These are phyloP conservation scores for Backusella sp. DNA, from an alignment of 192 early-diverging fungal genomes.

Conservation along the genomic window DNA sequence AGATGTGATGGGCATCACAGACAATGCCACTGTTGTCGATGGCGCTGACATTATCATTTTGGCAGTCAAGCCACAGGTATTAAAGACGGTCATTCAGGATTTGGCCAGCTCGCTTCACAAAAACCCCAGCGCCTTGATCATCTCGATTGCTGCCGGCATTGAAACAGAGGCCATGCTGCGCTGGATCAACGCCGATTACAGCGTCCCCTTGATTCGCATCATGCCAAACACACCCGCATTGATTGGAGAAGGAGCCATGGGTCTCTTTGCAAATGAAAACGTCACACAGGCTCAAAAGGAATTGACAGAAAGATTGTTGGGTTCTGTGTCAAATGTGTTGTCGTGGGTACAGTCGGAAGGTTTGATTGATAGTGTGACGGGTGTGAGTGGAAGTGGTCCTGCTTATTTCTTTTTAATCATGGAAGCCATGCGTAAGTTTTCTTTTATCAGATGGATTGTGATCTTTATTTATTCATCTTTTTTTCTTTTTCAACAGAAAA, in stretches of 20 bases:
- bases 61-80: constrained; percentile 91
- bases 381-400: constrained; percentile 83
- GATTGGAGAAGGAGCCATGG: constrained; percentile 81
- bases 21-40: constrained; percentile 62
- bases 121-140: constrained; percentile 61
- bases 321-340: constrained; percentile 69
- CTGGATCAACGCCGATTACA: constrained; percentile 56
- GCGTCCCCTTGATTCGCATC: constrained; percentile 47
- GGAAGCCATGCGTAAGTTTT: constrained; percentile 64
- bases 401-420: constrained; percentile 93
- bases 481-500: constrained; percentile 78
- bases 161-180: constrained; percentile 68
- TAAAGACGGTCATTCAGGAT: constrained; percentile 62
- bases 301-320: constrained; percentile 67
- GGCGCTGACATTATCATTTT: constrained; percentile 78
- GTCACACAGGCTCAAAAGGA: constrained; percentile 61
- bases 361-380: constrained; percentile 82
- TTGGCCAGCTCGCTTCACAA: constrained; percentile 45
- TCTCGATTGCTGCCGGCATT: constrained; percentile 92
- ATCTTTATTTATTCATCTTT: constrained; percentile 66
- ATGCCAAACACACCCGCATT: constrained; percentile 97
- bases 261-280: constrained; percentile 63
- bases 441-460: neutral
- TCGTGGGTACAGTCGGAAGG: constrained; percentile 77
- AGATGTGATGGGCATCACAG: constrained; percentile 51